A percentile compares a stretch with the other conserved stretches of the same genome.
These are phyloP conservation scores for Rossbeevera mucosa DNA, from an alignment of 768 basidiomycete species.

Conservation along the genomic window DNA sequence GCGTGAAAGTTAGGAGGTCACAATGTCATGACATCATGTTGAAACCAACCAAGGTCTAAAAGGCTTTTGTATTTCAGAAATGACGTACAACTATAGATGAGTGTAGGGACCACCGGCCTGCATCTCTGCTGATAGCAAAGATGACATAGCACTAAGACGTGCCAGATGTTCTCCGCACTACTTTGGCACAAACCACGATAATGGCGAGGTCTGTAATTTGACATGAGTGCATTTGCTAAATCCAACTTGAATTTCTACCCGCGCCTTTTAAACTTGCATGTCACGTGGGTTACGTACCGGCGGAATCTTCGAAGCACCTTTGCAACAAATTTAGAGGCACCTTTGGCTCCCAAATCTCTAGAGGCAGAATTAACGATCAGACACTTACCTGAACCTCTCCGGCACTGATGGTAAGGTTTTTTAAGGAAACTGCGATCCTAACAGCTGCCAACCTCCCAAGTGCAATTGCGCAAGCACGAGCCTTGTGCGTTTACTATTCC, in stretches of 20 bases:
- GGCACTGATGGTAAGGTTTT: neutral
- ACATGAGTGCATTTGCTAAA: slow-evolving; percentile 32
- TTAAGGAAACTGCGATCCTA: neutral
- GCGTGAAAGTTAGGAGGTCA: neutral
- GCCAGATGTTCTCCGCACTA: slow-evolving; percentile 27
- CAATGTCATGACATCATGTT: slow-evolving; percentile 12
- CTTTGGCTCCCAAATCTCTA: neutral
- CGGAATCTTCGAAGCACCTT: neutral
- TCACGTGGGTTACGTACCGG: too few relatives aligned
- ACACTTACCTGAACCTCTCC: neutral
- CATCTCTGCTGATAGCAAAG: slow-evolving; percentile 21
- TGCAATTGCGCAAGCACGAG: slow-evolving; percentile 2
- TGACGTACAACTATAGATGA: neutral
- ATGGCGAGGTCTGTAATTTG: slow-evolving; percentile 29
- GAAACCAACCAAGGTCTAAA: neutral
- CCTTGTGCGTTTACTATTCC: neutral
- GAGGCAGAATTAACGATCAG: neutral
- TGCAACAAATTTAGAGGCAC: neutral
- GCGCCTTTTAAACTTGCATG: neutral
- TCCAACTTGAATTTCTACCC: neutral
- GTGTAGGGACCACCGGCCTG: slow-evolving; percentile 32
- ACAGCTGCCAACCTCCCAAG: neutral
- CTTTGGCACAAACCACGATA: slow-evolving; percentile 33
- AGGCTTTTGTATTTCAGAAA: neutral
- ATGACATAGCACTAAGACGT: slow-evolving; percentile 31